A percentile compares a stretch with the other conserved stretches of the same genome.
phyloP scores from a whole-genome alignment of 2,329 filamentous ascomycete genomes.

The Sclerotinia spermophila region DNA sequence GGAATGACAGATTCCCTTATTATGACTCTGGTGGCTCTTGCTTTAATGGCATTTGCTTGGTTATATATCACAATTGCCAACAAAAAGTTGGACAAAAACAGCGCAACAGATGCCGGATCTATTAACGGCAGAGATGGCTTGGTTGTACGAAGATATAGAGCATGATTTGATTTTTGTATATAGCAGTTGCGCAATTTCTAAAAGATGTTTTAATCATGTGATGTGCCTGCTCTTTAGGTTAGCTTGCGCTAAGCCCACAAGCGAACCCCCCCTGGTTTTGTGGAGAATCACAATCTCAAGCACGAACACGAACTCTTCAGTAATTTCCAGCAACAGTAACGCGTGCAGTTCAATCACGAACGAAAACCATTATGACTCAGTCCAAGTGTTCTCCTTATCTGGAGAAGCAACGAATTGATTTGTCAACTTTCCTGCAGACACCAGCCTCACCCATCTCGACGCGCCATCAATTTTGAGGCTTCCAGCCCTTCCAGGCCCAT shows the following conservation, averaged over 20 bases:
- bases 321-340: not conserved
- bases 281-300: not conserved
- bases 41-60: constrained; percentile 16
- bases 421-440: not conserved
- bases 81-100: constrained; percentile 14
- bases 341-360: not conserved
- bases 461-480: not conserved
- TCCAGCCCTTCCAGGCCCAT: not conserved
- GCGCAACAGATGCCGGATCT: not conserved
- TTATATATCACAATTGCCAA: constrained; percentile 19
- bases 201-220: not conserved
- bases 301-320: not conserved
- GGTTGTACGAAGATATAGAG: constrained; percentile 2
- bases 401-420: not conserved
- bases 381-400: not conserved
- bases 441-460: not conserved
- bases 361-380: not conserved
- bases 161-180: not conserved
- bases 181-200: not conserved
- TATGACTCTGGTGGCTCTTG: constrained; percentile 17
- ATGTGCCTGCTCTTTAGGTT: not conserved
- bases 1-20: constrained; percentile 40
- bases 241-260: not conserved
- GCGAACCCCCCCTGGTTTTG: not conserved
- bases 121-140: not conserved